A percentile compares a stretch with the other conserved stretches of the same genome.
phyloP scores from a whole-genome alignment of 371 early-diverging fungal genomes.

The Rhizomucor pusillus region DNA sequence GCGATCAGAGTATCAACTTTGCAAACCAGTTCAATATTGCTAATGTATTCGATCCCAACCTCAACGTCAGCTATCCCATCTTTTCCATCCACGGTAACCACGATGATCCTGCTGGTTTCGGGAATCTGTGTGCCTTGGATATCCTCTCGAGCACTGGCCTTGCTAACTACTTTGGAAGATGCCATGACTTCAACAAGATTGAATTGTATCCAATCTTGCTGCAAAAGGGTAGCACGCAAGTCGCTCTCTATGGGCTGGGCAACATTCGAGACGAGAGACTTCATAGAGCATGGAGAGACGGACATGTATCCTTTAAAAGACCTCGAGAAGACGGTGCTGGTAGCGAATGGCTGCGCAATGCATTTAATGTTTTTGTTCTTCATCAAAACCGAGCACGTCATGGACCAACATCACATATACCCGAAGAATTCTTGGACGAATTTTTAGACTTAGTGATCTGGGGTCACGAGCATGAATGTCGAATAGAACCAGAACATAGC shows the following conservation, averaged over 20 bases:
- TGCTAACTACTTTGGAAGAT: conserved; percentile 96
- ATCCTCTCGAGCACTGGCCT: conserved; percentile 81
- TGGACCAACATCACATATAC: conserved; percentile 86
- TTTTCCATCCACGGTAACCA: conserved; percentile 99
- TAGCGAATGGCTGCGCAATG: conserved; percentile 63
- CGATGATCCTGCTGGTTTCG: conserved; percentile 95
- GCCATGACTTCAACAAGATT: conserved; percentile 73
- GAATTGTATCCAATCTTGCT: conserved; percentile 80
- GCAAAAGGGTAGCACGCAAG: conserved; percentile 70
- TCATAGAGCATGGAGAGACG: conserved; percentile 77
- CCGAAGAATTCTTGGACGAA: conserved; percentile 81
- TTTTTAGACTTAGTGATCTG: conserved; percentile 93
- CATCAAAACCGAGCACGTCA: conserved; percentile 92
- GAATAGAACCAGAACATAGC: conserved; percentile 69
- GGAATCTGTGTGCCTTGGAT: conserved; percentile 85
- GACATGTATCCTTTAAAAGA: conserved; percentile 74
- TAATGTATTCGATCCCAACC: conserved; percentile 90
- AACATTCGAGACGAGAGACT: conserved; percentile 95
- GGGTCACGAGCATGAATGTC: conserved; percentile 99
- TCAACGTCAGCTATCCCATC: conserved; percentile 87
- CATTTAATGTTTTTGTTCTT: conserved; percentile 69
- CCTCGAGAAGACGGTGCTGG: conserved; percentile 60
- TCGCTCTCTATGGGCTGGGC: conserved; percentile 96
- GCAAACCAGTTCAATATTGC: conserved; percentile 54
- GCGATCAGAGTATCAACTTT: conserved; percentile 78